phyloP scores from a whole-genome alignment of 2,329 filamentous ascomycete genomes.

The Cladorrhinum sp. region DNA sequence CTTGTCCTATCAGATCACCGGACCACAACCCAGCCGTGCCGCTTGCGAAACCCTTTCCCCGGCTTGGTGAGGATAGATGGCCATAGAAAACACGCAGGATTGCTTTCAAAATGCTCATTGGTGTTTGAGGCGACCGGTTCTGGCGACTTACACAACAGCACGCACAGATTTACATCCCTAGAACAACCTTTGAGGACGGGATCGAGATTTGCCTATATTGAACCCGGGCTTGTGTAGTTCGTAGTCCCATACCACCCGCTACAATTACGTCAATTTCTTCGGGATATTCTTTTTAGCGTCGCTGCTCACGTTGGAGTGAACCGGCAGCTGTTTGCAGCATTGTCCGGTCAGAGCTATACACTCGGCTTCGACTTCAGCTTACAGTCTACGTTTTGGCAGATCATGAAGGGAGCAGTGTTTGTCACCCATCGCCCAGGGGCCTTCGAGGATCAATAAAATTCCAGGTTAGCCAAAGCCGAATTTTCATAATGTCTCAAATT shows the following conservation, averaged over 20 bases:
- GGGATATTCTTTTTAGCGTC: constrained; percentile 6
- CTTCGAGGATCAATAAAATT: too few species aligned
- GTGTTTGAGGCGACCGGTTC: neutral
- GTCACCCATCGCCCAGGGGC: too few species aligned
- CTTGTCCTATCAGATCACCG: constrained; percentile 13
- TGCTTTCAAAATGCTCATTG: neutral
- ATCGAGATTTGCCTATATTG: constrained; percentile 21
- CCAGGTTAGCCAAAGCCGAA: neutral
- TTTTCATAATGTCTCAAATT: constrained; percentile 4
- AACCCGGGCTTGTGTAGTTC: neutral
- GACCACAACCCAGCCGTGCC: constrained; percentile 12
- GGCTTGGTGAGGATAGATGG: neutral
- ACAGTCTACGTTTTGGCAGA: too few species aligned
- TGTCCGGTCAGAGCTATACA: neutral
- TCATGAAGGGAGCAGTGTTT: too few species aligned
- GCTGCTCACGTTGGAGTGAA: neutral
- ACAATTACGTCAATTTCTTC: constrained; percentile 20
- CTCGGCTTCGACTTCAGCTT: too few species aligned
- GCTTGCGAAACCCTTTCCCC: constrained; percentile 4
- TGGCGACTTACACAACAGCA: neutral
- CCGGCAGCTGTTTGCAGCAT: constrained; percentile 8
- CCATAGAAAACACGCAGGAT: neutral
- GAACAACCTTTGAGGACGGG: constrained; percentile 5
- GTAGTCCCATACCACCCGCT: neutral
- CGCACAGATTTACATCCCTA: neutral